Base-by-base conservation (phyloP, 2,329 filamentous ascomycete genomes). In the Periconia macrospinosa region DNA sequence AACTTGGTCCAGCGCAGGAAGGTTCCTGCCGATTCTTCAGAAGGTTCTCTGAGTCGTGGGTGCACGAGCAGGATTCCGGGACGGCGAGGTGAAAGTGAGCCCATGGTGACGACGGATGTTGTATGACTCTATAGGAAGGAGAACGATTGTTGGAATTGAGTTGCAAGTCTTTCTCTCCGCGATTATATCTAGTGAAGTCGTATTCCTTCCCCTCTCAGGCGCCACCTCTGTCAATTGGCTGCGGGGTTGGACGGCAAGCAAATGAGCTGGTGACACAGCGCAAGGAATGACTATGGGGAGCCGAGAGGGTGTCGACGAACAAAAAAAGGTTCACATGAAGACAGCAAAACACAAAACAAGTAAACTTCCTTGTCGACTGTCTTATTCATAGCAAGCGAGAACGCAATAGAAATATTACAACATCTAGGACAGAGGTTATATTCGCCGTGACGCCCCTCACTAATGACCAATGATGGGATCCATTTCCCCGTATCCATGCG, bases 11-110 rank as follows among this genome's bases (percentile, higher is more conserved):
- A 50, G 6, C 30, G 18, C 7, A 44, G 20, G 40, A 50, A 50
- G 15, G 13, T 13, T 14, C 6, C 18, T 27, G 41, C 48, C 37
- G 17, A 43, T 44, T 50, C 41, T 14, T 17, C 20, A 9, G 17
- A 30, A 15, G 48, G 48, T 11, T 14, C 9, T 19, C 30, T 17
- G 40, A 50, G 48, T 20, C 40, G 37, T 14, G 19, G 30, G 19
- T 50, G 40, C 6, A 50, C 41, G 40, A 50, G 48, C 19, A 50
- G 8, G 37, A 50, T 15, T 13, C 48, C 48, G 8, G 47, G 47
- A 15, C 8, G 44, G 17, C 41, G 41, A 37, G 33, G 33, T 37
- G 33, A 10, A 37, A 37, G 33, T 37, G 33, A 37, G 33, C 33
- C 11, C 33, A 37, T 37, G 8, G 23, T 27, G 33, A 37, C 33